Percentiles rank a stretch among this genome's conserved stretches.
These are phyloP conservation scores for Rhizopus sp. DNA, from an alignment of 371 early-diverging fungal species.

Conservation along the genomic window DNA sequence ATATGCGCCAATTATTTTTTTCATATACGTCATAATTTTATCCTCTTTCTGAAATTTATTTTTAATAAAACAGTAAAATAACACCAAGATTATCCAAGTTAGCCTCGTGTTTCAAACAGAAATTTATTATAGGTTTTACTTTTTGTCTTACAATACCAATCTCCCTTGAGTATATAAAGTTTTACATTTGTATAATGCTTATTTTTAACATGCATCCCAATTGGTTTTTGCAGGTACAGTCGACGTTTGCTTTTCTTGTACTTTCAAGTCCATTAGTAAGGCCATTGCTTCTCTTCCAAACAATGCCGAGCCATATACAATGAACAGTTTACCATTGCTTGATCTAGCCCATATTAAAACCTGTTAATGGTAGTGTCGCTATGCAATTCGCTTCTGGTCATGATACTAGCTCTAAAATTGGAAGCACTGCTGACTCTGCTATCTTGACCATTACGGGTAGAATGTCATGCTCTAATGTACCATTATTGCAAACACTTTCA, in stretches of 20 bases:
- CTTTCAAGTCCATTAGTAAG: slow-evolving; percentile 6
- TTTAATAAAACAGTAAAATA: no score
- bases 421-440: slow-evolving; percentile 7
- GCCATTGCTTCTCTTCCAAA: slow-evolving; percentile 22
- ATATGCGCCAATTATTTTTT: no score
- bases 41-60: no score
- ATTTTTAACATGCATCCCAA: background rate
- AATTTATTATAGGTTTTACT: no score
- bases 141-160: no score
- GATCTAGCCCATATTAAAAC: slow-evolving; percentile 14
- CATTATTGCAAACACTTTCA: slow-evolving; percentile 14
- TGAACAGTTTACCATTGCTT: slow-evolving; percentile 8
- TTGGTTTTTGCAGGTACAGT: background rate
- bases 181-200: background rate
- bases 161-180: background rate
- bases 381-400: slow-evolving; percentile 7
- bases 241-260: slow-evolving; percentile 14
- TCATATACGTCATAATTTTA: no score
- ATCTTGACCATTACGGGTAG: slow-evolving; percentile 9
- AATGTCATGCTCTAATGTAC: slow-evolving; percentile 14
- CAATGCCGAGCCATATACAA: slow-evolving; percentile 9
- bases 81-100: no score
- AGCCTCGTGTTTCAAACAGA: no score
- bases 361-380: slow-evolving; percentile 4
- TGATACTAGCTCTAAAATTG: slow-evolving; percentile 6